Conservation (phyloP, 2,329 filamentous ascomycete genomes). For the Cladosporium colombiae region DNA sequence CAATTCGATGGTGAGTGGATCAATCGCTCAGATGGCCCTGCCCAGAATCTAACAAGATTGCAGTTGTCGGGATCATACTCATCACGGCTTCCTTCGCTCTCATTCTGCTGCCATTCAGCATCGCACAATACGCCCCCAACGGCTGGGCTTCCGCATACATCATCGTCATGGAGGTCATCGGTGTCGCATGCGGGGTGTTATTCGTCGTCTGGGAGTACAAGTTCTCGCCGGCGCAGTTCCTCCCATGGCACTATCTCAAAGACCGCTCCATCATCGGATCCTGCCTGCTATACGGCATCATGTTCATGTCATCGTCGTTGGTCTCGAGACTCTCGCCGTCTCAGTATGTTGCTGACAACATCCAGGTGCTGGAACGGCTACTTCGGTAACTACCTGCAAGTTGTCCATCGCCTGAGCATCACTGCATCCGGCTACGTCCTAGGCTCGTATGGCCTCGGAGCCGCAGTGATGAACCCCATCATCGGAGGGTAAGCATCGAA, state of each 20-base stretch:
- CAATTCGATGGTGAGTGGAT: constrained; percentile 60
- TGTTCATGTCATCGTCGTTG: constrained; percentile 42
- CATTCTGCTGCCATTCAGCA: constrained; percentile 66
- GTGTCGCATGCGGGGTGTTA: constrained; percentile 38
- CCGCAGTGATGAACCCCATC: background rate
- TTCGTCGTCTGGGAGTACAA: constrained; percentile 44
- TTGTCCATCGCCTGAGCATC: constrained; percentile 39
- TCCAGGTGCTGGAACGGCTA: constrained; percentile 43
- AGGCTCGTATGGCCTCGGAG: background rate
- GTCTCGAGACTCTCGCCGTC: constrained; percentile 30
- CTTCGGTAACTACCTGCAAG: constrained; percentile 44
- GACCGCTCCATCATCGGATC: constrained; percentile 56
- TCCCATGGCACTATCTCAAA: constrained; percentile 50
- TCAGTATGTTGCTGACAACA: constrained; percentile 33
- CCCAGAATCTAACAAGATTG: background rate
- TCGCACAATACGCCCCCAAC: constrained; percentile 41
- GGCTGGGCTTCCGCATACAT: constrained; percentile 43
- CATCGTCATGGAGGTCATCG: constrained; percentile 43
- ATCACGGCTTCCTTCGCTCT: constrained; percentile 61
- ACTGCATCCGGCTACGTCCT: constrained; percentile 32
- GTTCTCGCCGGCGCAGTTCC: constrained; percentile 42
- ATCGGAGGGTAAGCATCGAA: constrained; percentile 48
- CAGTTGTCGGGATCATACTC: constrained; percentile 58
- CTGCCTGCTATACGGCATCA: constrained; percentile 49
- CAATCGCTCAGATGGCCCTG: background rate